Base-by-base conservation (phyloP, 2,329 filamentous ascomycete species). In the Sporothrix sp. region DNA sequence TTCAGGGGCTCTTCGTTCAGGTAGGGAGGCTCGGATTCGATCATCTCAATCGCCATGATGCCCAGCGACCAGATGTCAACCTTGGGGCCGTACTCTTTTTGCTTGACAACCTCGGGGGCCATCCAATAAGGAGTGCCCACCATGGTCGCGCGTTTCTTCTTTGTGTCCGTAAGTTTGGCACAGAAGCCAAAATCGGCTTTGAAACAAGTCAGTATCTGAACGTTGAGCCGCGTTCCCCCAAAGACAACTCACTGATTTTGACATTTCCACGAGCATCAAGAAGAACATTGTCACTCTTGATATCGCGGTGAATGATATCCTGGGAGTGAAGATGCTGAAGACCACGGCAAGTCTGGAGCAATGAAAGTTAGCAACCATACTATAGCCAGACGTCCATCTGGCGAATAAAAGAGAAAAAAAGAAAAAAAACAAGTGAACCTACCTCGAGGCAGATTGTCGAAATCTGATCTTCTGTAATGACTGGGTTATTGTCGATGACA, bases 21-120 rank as follows among this genome's bases (percentile, higher is more conserved):
- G 66, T 98, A 98, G 0, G 93, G 93, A 6, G 93, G 93, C 68
- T 98, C 93, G 16, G 88, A 95, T 66, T 98, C 93, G 63, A 97
- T 97, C 93, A 98, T 96, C 70, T 98, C 93, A 62, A 98, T 97
- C 21, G 93, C 91, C 93, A 97, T 98, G 70, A 98, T 98, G 63
- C 93, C 93, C 55, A 98, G 74, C 27, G 90, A 96, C 93, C 93
- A 98, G 64, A 97, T 95, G 64, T 98, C 93, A 56, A 97, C 93
- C 75, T 97, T 97, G 63, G 87, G 86, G 35, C 91, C 93, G 63
- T 98, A 98, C 68, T 96, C 91, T 73, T 97, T 97, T 67, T 97
- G 93, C 73, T 97, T 97, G 65, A 98, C 93, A 39, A 98, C 93
- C 68, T 98, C 93, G 33, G 93, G 93, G 8, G 93, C 93, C 93